These are phyloP conservation scores for Cordyceps cicadae DNA, from an alignment of 2,329 filamentous ascomycete genomes.

Conservation along the genomic window DNA sequence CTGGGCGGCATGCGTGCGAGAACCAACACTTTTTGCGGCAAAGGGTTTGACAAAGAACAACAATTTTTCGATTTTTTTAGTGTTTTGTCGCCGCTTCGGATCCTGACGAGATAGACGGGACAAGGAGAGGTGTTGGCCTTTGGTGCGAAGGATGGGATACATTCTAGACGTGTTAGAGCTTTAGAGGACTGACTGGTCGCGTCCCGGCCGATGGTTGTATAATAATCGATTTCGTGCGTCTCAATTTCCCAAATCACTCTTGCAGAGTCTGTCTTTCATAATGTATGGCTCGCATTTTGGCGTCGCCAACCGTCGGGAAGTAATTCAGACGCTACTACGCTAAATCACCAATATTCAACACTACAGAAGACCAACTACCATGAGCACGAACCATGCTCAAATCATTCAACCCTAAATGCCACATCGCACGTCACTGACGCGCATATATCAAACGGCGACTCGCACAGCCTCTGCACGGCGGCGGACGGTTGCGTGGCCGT, in stretches of 20 bases:
- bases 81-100: conserved; percentile 1
- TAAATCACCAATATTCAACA: background rate
- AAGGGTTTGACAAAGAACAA: background rate
- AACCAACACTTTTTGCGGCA: background rate
- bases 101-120: background rate
- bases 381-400: background rate
- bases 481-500: background rate
- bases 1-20: conserved; percentile 2
- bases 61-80: background rate
- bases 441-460: background rate
- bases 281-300: background rate
- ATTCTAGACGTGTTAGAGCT: conserved; percentile 12
- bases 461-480: background rate
- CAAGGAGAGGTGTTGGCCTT: background rate
- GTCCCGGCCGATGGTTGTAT: conserved; percentile 11
- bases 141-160: conserved; percentile 3
- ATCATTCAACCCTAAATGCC: background rate
- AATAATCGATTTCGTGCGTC: conserved; percentile 8
- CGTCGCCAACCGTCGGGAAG: background rate
- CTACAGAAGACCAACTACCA: background rate
- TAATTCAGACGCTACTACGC: background rate
- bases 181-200: conserved; percentile 11
- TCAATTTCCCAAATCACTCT: background rate
- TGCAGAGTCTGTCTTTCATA: too few species aligned
- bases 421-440: background rate